Evolutionary conservation across 1,139 yeast species (phyloP), one percentile per base, ranked within the genome.

Genomic region (Sugiyamaella paludigena): DNA sequence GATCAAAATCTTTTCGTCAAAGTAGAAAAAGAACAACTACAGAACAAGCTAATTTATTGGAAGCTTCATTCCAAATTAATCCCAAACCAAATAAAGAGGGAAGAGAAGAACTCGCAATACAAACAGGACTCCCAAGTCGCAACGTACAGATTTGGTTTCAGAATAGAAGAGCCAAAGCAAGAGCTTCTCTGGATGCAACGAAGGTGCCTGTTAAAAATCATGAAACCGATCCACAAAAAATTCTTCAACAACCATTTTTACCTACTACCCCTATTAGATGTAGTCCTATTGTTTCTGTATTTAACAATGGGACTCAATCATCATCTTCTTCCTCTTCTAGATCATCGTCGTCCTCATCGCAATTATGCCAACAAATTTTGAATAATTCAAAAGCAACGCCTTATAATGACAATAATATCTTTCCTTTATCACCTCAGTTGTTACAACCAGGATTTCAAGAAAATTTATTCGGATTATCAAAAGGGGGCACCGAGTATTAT

Each of bases 111-210:
- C 49, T 64, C 13, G 58, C 65, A 8, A 30, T 43, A 30, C 51
- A 55, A 16, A 61, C 65, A 9, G 65, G 61, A 8, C 53, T 63
- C 28, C 67, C 68, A 1, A 47, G 54, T 27, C 52, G 61, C 30
- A 63, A 60, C 38, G 60, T 64, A 28, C 66, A 63, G 56, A 63
- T 64, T 40, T 64, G 68, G 68, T 63, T 64, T 50, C 68, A 64
- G 45, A 64, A 64, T 43, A 57, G 68, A 4, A 52, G 68, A 28
- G 68, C 68, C 7, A 62, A 59, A 49, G 65, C 62, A 7, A 42
- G 62, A 36, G 54, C 62, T 12, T 50, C 55, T 32, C 54, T 59
- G 34, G 63, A 59, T 45, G 54, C 55, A 28, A 36, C 35, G 40
- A 43, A 34, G 24, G 36, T 36, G 15, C 36, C 41, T 2, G 32